phyloP scores from a whole-genome alignment of 495 filamentous ascomycete genomes.

The Penicillium manginii region DNA sequence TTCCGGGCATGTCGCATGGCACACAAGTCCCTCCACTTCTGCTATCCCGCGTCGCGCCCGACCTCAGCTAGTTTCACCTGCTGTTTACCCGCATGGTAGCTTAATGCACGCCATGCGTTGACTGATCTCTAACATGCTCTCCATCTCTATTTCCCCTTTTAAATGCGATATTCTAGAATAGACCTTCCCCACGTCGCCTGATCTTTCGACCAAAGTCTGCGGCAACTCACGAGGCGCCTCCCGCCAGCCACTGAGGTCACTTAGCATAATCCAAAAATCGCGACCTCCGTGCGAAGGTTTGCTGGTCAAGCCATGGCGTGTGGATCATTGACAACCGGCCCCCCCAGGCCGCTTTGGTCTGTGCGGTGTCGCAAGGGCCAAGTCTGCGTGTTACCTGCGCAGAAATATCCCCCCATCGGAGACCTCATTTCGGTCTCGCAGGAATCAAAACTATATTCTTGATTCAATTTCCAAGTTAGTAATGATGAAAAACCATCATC shows the following conservation, averaged over 20 bases:
- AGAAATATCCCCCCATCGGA: too few species aligned
- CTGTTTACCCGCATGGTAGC: slow-evolving; percentile 8
- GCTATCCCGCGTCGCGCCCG: neutral
- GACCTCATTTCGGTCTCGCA: too few species aligned
- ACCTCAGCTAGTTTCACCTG: slow-evolving; percentile 1
- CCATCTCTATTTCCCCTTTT: neutral
- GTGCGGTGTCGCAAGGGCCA: slow-evolving; percentile 1
- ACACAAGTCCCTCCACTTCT: neutral
- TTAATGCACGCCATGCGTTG: slow-evolving; percentile 6
- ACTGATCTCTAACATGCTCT: neutral
- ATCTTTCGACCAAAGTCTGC: slow-evolving; percentile 3
- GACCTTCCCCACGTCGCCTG: neutral
- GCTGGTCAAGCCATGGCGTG: slow-evolving; percentile 19
- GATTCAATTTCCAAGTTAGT: too few species aligned
- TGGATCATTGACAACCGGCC: slow-evolving; percentile 17
- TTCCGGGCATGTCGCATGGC: slow-evolving; percentile 21
- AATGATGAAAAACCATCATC: too few species aligned
- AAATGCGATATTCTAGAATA: slow-evolving; percentile 13
- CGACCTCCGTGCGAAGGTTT: slow-evolving; percentile 10
- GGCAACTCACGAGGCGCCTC: slow-evolving; percentile 22
- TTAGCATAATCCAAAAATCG: slow-evolving; percentile 2
- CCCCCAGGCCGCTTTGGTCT: slow-evolving; percentile 11
- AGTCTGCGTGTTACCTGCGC: neutral
- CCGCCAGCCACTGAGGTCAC: slow-evolving; percentile 30
- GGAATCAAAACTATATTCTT: too few species aligned